Evolutionary conservation across 495 filamentous ascomycete species (phyloP), one percentile per base, ranked within the genome.

Genomic region (Pseudoneurospora amorphoporcata): DNA sequence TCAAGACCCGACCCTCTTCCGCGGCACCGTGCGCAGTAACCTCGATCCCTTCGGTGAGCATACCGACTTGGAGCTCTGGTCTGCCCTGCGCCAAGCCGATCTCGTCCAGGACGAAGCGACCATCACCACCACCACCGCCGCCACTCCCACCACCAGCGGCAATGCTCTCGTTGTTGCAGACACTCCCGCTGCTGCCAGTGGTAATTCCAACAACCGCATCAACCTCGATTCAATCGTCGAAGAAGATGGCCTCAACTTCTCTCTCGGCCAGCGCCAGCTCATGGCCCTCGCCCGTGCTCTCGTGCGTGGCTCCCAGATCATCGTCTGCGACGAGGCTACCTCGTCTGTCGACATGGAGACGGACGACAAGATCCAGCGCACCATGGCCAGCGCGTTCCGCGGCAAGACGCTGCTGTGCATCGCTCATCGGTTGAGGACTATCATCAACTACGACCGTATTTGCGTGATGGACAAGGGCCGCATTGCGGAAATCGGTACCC

Each of bases 321-420:
- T 98, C 76, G 90, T 99, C 68, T 97, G 94, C 81, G 95, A 99
- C 83, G 95, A 98, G 82, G 95, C 95, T 0, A 99, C 95, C 0
- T 92, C 90, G 4, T 91, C 88, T 5, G 94, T 99, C 6, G 95
- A 99, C 81, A 94, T 98, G 82, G 95, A 97, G 79, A 99, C 95
- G 12, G 95, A 99, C 75, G 89, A 92, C 82, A 94, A 94, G 86
- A 97, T 99, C 80, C 95, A 99, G 83, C 83, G 84, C 58, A 97
- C 95, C 7, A 98, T 99, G 81, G 90, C 92, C 2, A 86, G 88
- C 17, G 95, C 91, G 0, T 99, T 99, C 83, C 85, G 87, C 72
- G 95, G 94, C 45, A 93, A 91, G 85, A 99, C 95, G 47, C 78
- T 99, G 72, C 83, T 99, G 68, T 97, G 94, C 81, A 98, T 99